Evolutionary conservation across 2,329 filamentous ascomycete species (phyloP), one percentile per base, ranked within the genome.

Genomic region (Lizonia empirigonia): DNA sequence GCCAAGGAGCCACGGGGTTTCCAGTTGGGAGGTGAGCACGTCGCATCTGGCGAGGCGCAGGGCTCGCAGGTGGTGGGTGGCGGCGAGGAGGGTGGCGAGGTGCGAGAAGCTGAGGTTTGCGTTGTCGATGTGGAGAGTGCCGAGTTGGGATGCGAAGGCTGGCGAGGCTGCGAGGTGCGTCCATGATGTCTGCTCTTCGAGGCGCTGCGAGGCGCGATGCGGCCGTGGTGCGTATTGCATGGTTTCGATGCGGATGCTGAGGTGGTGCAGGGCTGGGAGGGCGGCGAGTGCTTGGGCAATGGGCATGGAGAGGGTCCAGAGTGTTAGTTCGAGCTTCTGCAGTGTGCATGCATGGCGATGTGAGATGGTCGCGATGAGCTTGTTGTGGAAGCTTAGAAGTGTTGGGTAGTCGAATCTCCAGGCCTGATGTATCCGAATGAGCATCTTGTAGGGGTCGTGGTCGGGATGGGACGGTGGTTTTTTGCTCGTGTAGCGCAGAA

Each of bases 381-480:
- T 60, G 22, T 58, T 62, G 41, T 73, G 68, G 52, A 73, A 70
- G 19, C 29, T 56, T 10, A 67, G 44, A 2, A 71, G 55, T 2
- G 60, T 65, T 7, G 19, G 15, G 40, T 61, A 61, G 32, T 57
- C 49, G 37, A 63, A 64, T 1, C n/a, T 35, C 18, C 57, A 47
- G 1, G 62, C 62, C 12, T 62, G 54, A n/a, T 56, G 62, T 27
- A 69, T 66, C 3, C 58, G 34, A 9, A 67, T 52, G 2, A 57
- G 53, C 6, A 63, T 54, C 23, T 50, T 54, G 20, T 63, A 55
- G 7, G 59, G 58, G 22, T 59, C 48, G 20, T 50, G n/a, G n/a
- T 33, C 24, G 18, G 34, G 30, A 10, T 42, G 19, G 20, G 8
- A 50, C 47, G 20, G 33, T 30, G 33, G 44, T 16, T 16, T n/a